A percentile compares a stretch with the other conserved stretches of the same genome.
Conservation (phyloP, 1,284 basidiomycete genomes). For the Coriolopsis trogii region DNA sequence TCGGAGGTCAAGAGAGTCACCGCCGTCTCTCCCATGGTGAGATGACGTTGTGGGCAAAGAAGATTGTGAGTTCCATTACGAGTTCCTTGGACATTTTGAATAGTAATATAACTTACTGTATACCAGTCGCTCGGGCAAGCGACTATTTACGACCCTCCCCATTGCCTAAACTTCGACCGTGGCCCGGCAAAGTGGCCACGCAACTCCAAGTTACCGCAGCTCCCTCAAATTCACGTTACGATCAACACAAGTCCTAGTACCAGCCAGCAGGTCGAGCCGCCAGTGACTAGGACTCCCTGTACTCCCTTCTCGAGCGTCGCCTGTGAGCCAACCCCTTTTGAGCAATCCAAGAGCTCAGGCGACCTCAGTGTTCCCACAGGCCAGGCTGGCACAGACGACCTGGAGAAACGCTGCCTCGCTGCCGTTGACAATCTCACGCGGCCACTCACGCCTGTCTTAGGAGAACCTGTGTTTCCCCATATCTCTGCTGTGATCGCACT, state of each 20-base stretch:
- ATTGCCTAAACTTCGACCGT: neutral
- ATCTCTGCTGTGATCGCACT: too few species aligned
- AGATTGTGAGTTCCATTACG: slow-evolving; percentile 10
- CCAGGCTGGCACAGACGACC: neutral
- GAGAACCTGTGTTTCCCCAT: neutral
- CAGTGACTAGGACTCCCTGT: neutral
- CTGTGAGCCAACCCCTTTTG: neutral
- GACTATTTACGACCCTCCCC: neutral
- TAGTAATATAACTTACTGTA: too few species aligned
- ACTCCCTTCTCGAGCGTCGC: neutral
- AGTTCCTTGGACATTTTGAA: too few species aligned
- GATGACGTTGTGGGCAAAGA: slow-evolving; percentile 12
- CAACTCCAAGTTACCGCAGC: neutral
- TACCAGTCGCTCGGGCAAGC: slow-evolving; percentile 1
- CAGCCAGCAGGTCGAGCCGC: too few species aligned
- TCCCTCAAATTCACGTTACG: slow-evolving; percentile 2
- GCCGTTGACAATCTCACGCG: neutral
- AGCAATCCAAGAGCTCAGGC: neutral
- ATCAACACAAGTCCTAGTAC: too few species aligned
- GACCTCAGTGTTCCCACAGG: neutral
- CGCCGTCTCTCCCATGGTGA: slow-evolving; percentile 3
- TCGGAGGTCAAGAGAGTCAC: neutral
- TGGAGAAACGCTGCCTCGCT: neutral
- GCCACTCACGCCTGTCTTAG: neutral
- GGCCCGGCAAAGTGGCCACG: neutral